Percentiles rank a stretch among this genome's conserved stretches.
These are phyloP conservation scores for Nemophila menziesii DNA, from an alignment of 257 asterid species.

Conservation along the genomic window DNA sequence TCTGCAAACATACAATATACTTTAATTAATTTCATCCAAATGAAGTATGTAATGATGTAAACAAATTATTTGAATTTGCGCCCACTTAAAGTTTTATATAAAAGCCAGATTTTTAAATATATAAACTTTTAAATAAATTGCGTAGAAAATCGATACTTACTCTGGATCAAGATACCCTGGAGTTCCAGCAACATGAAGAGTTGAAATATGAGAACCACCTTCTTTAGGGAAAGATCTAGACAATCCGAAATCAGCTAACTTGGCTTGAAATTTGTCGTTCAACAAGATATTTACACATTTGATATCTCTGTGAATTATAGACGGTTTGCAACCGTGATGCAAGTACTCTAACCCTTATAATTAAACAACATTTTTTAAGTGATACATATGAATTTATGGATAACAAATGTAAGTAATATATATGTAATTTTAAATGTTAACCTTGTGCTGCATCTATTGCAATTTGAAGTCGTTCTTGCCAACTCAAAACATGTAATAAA, in stretches of 20 bases:
- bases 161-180: conserved; percentile 28
- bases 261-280: conserved; percentile 18
- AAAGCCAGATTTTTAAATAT: no score
- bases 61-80: not conserved
- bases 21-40: not conserved
- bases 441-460: not conserved
- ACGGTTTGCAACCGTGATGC: conserved; percentile 32
- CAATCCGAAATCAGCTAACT: conserved; percentile 34
- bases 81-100: no score
- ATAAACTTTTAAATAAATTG: no score
- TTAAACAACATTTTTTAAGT: no score
- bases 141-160: conserved; percentile 14
- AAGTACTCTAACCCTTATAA: conserved; percentile 32
- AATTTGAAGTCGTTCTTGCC: not conserved
- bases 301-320: conserved; percentile 35
- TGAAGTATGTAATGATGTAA: not conserved
- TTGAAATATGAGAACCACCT: conserved; percentile 11
- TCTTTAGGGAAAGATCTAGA: conserved; percentile 19
- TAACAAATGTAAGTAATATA: no score
- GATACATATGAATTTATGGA: no score
- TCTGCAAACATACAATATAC: not conserved
- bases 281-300: conserved; percentile 26
- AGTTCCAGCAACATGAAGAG: conserved; percentile 21
- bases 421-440: no score
- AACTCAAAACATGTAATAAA: no score